Conservation (phyloP, 2,329 filamentous ascomycete species). For the Fusarium miscanthi region DNA sequence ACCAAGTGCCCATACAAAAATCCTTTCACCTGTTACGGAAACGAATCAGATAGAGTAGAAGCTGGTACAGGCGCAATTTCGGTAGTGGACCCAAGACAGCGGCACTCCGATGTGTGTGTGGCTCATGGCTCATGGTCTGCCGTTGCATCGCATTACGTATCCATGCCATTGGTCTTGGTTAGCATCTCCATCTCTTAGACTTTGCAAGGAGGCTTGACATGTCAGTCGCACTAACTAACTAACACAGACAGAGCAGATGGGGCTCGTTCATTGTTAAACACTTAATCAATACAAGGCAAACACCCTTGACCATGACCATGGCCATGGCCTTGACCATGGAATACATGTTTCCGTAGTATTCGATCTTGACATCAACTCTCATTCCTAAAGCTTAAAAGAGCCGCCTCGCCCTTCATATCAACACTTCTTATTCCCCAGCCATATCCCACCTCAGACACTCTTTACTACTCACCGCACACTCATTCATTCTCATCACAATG, state of each 20-base stretch:
- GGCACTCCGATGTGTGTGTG: slow-evolving; percentile 2
- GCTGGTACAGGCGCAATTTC: slow-evolving; percentile 37
- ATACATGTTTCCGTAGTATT: slow-evolving; percentile 5
- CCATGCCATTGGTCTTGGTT: slow-evolving; percentile 1
- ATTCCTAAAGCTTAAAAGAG: slow-evolving; percentile 33
- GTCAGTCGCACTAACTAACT: background rate
- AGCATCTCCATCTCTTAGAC: slow-evolving; percentile 4
- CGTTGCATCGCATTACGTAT: slow-evolving; percentile 29
- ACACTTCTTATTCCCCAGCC: background rate
- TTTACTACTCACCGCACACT: background rate
- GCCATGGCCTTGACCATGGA: background rate
- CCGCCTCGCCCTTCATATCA: slow-evolving; percentile 15
- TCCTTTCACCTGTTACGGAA: slow-evolving; percentile 15
- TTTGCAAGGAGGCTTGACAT: slow-evolving; percentile 14
- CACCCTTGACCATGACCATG: background rate
- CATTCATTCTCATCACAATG: slow-evolving; percentile 24
- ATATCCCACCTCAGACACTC: slow-evolving; percentile 12
- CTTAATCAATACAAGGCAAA: background rate
- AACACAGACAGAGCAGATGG: background rate
- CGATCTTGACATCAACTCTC: background rate
- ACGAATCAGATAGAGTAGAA: slow-evolving; percentile 40
- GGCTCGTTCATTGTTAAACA: background rate
- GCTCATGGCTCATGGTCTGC: background rate
- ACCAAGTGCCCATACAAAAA: background rate
- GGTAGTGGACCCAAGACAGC: slow-evolving; percentile 32